Evolutionary conservation across 208 protist species (phyloP).

Genomic region (Leishmania amazonensis): DNA sequence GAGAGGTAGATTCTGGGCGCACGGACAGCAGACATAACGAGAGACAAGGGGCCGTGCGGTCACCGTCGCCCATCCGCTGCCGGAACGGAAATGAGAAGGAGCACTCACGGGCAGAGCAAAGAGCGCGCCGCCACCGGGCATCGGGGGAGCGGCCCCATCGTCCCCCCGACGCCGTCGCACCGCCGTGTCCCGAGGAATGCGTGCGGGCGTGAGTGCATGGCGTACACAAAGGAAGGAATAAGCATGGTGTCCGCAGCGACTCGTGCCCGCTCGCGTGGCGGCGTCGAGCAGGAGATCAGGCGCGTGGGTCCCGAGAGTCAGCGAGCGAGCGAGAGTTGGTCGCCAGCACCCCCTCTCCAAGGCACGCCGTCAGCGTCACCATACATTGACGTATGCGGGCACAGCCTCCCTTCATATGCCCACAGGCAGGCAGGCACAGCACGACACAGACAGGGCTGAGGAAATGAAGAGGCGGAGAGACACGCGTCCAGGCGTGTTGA

Average conservation of each 20-base stretch:
- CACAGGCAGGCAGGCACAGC: background rate
- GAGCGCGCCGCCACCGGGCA: background rate
- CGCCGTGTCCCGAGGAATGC: background rate
- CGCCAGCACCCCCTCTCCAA: background rate
- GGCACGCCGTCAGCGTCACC: background rate
- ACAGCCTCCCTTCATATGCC: too few relatives aligned
- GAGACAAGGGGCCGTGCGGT: background rate
- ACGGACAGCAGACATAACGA: background rate
- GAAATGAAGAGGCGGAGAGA: background rate
- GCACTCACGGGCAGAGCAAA: background rate
- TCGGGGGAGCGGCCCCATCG: background rate
- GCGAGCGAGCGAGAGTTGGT: background rate
- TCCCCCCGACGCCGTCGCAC: background rate
- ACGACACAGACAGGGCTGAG: background rate
- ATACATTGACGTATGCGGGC: background rate
- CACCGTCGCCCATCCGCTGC: background rate
- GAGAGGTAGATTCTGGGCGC: too few relatives aligned
- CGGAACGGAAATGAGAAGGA: background rate
- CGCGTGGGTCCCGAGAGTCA: too few relatives aligned
- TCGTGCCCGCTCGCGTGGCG: too few relatives aligned
- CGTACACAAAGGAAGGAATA: background rate
- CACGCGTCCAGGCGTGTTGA: background rate
- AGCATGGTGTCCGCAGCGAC: background rate
- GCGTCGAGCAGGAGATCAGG: too few relatives aligned
- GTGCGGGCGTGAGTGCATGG: too few relatives aligned